Conservation (phyloP, 805 yeast genomes). For the Saccharomycopsis vini region DNA sequence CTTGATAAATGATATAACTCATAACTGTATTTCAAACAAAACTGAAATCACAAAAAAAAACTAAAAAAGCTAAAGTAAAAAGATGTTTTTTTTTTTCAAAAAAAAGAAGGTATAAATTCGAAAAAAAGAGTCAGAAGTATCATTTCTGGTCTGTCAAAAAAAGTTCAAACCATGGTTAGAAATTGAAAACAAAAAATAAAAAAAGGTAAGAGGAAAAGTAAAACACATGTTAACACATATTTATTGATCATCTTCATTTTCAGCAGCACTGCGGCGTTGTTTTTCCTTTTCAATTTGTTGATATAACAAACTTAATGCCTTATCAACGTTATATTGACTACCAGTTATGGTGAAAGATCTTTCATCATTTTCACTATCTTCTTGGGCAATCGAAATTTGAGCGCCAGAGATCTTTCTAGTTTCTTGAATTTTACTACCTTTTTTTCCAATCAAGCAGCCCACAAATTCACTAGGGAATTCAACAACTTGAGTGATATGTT, state of each 20-base stretch:
- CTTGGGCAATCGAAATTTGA: constrained; percentile 65
- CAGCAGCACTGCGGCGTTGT: constrained; percentile 29
- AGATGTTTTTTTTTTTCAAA: too few relatives aligned
- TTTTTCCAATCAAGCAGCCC: constrained; percentile 83
- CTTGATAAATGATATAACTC: too few relatives aligned
- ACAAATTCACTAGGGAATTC: constrained; percentile 73
- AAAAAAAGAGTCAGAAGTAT: too few relatives aligned
- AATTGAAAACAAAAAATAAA: too few relatives aligned
- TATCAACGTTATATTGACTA: constrained; percentile 35
- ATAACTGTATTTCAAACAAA: too few relatives aligned
- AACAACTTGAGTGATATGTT: constrained; percentile 32
- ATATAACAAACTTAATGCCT: constrained; percentile 49
- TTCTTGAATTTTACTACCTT: constrained; percentile 80
- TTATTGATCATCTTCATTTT: not conserved
- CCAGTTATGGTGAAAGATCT: constrained; percentile 70
- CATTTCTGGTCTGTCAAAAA: too few relatives aligned
- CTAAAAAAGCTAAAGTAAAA: too few relatives aligned
- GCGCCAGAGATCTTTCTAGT: constrained; percentile 74
- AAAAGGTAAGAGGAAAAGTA: not conserved
- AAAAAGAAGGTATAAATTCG: too few relatives aligned
- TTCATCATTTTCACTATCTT: constrained; percentile 52
- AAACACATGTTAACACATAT: not conserved
- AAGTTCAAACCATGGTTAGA: not conserved
- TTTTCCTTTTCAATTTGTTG: constrained; percentile 53
- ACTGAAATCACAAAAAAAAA: too few relatives aligned